These are phyloP conservation scores for Aspergillus incahuasiensis DNA, from an alignment of 495 filamentous ascomycete species.

Conservation along the genomic window DNA sequence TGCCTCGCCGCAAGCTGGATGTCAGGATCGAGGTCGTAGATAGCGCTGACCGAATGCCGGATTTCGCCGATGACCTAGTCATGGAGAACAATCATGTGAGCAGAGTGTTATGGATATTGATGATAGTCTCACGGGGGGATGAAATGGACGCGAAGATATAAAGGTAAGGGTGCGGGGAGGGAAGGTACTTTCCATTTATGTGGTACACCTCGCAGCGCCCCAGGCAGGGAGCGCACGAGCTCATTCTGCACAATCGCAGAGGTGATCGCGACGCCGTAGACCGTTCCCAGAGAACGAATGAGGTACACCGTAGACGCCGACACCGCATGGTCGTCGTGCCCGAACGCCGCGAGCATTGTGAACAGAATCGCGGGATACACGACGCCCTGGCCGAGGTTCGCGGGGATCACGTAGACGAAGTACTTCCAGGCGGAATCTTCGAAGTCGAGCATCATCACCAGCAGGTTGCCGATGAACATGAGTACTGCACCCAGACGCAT, in stretches of 20 bases:
- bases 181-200: constrained; percentile 61
- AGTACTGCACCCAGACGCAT: constrained; percentile 51
- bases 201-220: constrained; percentile 56
- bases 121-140: not conserved
- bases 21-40: constrained; percentile 50
- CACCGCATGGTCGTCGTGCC: constrained; percentile 60
- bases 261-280: constrained; percentile 60
- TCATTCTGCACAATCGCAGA: constrained; percentile 62
- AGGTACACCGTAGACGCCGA: constrained; percentile 61
- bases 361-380: constrained; percentile 60
- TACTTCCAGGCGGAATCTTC: constrained; percentile 60
- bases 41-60: constrained; percentile 54
- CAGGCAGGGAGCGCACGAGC: constrained; percentile 51
- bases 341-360: constrained; percentile 58
- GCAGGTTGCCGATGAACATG: constrained; percentile 55
- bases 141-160: not conserved
- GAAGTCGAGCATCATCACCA: constrained; percentile 53
- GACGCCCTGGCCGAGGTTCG: constrained; percentile 61
- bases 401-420: constrained; percentile 57
- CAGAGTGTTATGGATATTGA: not conserved
- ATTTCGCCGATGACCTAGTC: constrained; percentile 31
- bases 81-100: not conserved
- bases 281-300: constrained; percentile 57
- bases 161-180: constrained; percentile 19
- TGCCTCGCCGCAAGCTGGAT: constrained; percentile 54